phyloP scores from a whole-genome alignment of 768 basidiomycete genomes.

The Pluteus cervinus region DNA sequence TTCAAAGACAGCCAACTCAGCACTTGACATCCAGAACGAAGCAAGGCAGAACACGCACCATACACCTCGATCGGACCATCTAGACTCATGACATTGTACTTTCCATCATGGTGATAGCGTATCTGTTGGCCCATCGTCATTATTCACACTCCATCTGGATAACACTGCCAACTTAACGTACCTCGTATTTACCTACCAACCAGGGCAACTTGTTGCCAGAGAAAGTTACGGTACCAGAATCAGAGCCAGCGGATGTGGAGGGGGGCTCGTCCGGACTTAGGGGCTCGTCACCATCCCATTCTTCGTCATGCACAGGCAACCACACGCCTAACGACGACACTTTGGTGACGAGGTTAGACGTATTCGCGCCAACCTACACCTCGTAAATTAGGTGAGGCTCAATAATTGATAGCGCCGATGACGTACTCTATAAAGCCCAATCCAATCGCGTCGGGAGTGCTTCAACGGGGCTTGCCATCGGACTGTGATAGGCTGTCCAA shows the following conservation, averaged over 20 bases:
- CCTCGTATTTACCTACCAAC: constrained; percentile 83
- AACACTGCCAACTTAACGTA: constrained; percentile 22
- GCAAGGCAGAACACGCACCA: constrained; percentile 42
- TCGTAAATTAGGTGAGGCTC: constrained; percentile 7
- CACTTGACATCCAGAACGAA: not conserved
- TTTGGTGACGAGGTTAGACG: constrained; percentile 75
- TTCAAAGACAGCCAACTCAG: constrained; percentile 8
- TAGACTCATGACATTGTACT: constrained; percentile 90
- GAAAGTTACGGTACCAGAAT: constrained; percentile 68
- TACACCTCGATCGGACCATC: constrained; percentile 86
- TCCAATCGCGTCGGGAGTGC: constrained; percentile 94
- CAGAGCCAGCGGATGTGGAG: constrained; percentile 33
- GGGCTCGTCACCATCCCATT: constrained; percentile 88
- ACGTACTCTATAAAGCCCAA: constrained; percentile 81
- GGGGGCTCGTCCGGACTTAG: constrained; percentile 35
- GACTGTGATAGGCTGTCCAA: constrained; percentile 85
- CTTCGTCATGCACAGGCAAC: constrained; percentile 86
- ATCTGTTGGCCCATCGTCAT: constrained; percentile 33
- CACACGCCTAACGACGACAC: constrained; percentile 86
- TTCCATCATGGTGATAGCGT: constrained; percentile 94
- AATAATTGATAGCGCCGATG: constrained; percentile 4
- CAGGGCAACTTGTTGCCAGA: constrained; percentile 79
- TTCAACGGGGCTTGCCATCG: constrained; percentile 82
- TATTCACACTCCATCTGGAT: not conserved
- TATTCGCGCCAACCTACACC: constrained; percentile 78